Base-by-base conservation (phyloP, 441 rosid species). In the Euphorbia corollata region DNA sequence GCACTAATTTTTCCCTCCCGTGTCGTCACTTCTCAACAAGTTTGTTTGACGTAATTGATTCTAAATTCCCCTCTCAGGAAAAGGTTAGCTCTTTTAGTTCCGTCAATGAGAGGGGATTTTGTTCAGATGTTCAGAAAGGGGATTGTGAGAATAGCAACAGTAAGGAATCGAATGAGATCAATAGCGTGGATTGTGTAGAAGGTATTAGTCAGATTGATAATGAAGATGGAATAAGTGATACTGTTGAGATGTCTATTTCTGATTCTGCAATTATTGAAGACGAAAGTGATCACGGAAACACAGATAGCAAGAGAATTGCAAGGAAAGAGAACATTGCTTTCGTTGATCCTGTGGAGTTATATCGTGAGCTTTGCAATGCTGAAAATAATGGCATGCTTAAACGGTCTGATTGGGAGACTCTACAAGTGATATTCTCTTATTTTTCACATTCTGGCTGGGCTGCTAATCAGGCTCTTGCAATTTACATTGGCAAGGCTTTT, bases 401-500 rank as follows among this genome's bases (percentile, higher is more conserved):
- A 34, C 81, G 59, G 15, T 57, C 72, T 7, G 86, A 86, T 39
- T 82, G 74, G 78, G 82, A 81, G 69, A 73, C 72, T 16, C 9
- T 92, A 54, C 71, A 58, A 5, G 87, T 83, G 63, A 81, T 90
- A 68, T 88, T 92, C 48, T 58, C 23, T 8, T 73, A 27, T 72
- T 86, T 90, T 68, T 56, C 82, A 0, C 75, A 64, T 30, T 92
- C 97, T 0, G 92, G 92, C 0, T 87, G 96, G 97, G 98, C 88
- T 34, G 83, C 89, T 39, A 78, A 86, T 76, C 98, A 92, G 73
- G 87, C 96, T 69, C 92, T 90, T 74, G 94, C 86, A 9, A 82
- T 88, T 62, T 92, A 88, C 65, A 84, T 88, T 64, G 96, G 96
- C 63, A 77, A 63, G 79, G 83, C 94, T 18, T 88, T 90, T 78